These are phyloP conservation scores for Letharia lupina DNA, from an alignment of 495 filamentous ascomycete species.

Conservation along the genomic window DNA sequence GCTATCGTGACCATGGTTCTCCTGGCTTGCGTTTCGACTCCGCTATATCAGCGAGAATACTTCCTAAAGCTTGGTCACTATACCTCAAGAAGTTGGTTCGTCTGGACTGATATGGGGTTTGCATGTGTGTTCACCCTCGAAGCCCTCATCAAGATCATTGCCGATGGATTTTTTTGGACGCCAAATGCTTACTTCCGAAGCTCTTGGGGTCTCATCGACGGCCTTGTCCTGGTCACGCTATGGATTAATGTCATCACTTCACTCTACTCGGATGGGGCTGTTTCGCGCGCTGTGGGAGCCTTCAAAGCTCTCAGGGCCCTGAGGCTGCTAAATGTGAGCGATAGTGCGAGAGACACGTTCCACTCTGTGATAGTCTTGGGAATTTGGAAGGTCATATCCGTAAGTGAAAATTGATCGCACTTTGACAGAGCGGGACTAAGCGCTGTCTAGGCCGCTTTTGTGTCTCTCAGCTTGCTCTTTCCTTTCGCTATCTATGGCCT, in stretches of 20 bases:
- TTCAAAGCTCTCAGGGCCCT: slow-evolving; percentile 98
- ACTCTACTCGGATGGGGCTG: slow-evolving; percentile 63
- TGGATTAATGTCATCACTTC: slow-evolving; percentile 92
- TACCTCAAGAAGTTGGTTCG: slow-evolving; percentile 74
- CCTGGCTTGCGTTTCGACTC: slow-evolving; percentile 89
- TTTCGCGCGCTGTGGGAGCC: slow-evolving; percentile 85
- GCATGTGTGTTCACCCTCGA: slow-evolving; percentile 81
- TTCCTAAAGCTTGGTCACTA: slow-evolving; percentile 46
- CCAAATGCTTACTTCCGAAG: slow-evolving; percentile 95
- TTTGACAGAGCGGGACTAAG: slow-evolving; percentile 4
- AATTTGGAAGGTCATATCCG: slow-evolving; percentile 78
- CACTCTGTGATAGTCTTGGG: slow-evolving; percentile 92
- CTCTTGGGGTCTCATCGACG: slow-evolving; percentile 96
- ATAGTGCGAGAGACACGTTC: slow-evolving; percentile 91
- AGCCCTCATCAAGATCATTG: slow-evolving; percentile 85
- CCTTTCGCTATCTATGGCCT: slow-evolving; percentile 94
- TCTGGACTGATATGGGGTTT: slow-evolving; percentile 84
- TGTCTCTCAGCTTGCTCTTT: slow-evolving; percentile 88
- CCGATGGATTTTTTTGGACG: slow-evolving; percentile 94
- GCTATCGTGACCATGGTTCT: slow-evolving; percentile 96
- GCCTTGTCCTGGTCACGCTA: slow-evolving; percentile 81
- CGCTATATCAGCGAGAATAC: slow-evolving; percentile 82
- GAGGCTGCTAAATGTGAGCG: slow-evolving; percentile 86
- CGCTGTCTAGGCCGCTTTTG: slow-evolving; percentile 60
- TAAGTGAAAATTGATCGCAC: slow-evolving; percentile 25